Base-by-base conservation (phyloP, 1,284 basidiomycete species). In the Puccinia novopanici region DNA sequence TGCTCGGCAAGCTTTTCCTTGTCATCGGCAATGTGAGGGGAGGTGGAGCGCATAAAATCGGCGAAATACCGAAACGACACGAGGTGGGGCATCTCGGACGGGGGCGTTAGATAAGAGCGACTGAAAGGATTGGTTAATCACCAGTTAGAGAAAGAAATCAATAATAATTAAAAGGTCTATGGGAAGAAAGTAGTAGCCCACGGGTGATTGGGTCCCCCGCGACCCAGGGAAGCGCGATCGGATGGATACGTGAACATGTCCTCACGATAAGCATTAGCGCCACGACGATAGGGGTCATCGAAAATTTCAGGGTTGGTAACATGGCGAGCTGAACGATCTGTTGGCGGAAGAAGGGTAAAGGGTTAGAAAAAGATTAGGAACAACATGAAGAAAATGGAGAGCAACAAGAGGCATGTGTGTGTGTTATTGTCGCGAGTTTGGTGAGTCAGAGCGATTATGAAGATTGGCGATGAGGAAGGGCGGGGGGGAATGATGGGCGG, bases 11-110 rank as follows among this genome's bases (percentile, higher is more conserved):
- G 80, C 52, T 82, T 82, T 1, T 81, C 80, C 52, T 81, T 52
- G 24, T 82, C 81, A 13, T 82, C 80, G 45, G 75, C 80, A 6
- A 82, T 59, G 30, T 81, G 80, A 27, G 82, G 82, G 40, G 81
- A 82, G 48, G 82, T 75, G 8, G 74, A 27, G 10, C 68, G 40
- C 81, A 84, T 83, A 80, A 80, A 85, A 73, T 84, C 84, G 63
- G 81, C 40, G 63, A 84, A 85, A 82, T 85, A 84, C 34, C 82
- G 81, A 68, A 82, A 82, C 1, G 82, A 70, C 10, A 84, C 84
- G 17, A 74, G 74, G 80, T 83, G 83, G 13, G 82, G 81, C 27
- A 84, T 70, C 40, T 82, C 80, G 45, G 83, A 74, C 0, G 84
- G 84, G 19, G 83, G 76, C 42, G 83, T 82, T n/a, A 82, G 78